Conservation (phyloP, 257 asterid genomes). For the Coffea eugenioides region DNA sequence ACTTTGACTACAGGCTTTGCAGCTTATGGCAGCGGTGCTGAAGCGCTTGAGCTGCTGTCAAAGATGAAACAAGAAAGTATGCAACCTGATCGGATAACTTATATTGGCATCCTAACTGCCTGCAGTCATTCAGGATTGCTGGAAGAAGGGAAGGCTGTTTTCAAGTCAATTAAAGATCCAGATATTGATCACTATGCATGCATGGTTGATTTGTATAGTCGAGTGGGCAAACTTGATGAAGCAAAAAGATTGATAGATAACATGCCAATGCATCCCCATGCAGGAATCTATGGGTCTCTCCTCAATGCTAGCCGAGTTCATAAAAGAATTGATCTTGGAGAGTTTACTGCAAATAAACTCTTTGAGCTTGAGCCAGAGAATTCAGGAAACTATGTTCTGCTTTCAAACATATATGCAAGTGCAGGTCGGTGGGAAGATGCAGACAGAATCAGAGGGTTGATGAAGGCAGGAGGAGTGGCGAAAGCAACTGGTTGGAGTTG, state of each 20-base stretch:
- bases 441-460: slow-evolving; percentile 49
- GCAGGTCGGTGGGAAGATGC: slow-evolving; percentile 64
- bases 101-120: slow-evolving; percentile 56
- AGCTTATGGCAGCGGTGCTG: slow-evolving; percentile 52
- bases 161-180: slow-evolving; percentile 53
- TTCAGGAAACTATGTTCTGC: slow-evolving; percentile 51
- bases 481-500: slow-evolving; percentile 61
- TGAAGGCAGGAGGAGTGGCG: slow-evolving; percentile 42
- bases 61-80: slow-evolving; percentile 49
- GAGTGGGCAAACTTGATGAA: slow-evolving; percentile 66
- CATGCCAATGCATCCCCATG: slow-evolving; percentile 57
- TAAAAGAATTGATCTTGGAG: slow-evolving; percentile 57
- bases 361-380: slow-evolving; percentile 66
- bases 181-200: slow-evolving; percentile 69
- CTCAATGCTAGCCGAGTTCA: slow-evolving; percentile 58
- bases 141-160: slow-evolving; percentile 49
- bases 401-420: slow-evolving; percentile 56
- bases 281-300: slow-evolving; percentile 60
- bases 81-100: slow-evolving; percentile 59
- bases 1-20: slow-evolving; percentile 74
- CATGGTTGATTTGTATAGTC: slow-evolving; percentile 67
- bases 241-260: slow-evolving; percentile 49
- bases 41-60: slow-evolving; percentile 47
- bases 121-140: slow-evolving; percentile 74
- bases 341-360: slow-evolving; percentile 58